These are phyloP conservation scores for Spatholobus suberectus DNA, from an alignment of 306 rosid genomes.

Conservation along the genomic window DNA sequence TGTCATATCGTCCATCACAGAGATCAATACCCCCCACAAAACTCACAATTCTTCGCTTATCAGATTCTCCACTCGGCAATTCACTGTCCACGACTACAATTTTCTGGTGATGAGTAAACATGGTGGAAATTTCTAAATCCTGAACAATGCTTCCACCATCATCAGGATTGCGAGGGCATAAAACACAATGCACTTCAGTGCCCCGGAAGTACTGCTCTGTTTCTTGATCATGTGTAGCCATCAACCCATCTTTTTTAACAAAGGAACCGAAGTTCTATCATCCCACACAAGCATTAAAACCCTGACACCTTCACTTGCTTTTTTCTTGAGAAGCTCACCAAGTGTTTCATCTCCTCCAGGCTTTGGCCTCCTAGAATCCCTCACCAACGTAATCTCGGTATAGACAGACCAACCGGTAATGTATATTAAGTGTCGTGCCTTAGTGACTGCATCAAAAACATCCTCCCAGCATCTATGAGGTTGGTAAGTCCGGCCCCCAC, in stretches of 20 bases:
- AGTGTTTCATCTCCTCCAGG: conserved; percentile 61
- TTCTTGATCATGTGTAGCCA: conserved; percentile 80
- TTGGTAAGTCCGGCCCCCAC: conserved; percentile 58
- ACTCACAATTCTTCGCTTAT: conserved; percentile 62
- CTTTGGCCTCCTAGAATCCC: conserved; percentile 71
- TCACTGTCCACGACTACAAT: conserved; percentile 69
- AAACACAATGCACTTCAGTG: conserved; percentile 64
- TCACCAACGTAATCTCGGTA: conserved; percentile 61
- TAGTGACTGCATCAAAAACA: conserved; percentile 64
- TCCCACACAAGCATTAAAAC: conserved; percentile 84
- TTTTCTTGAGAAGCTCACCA: conserved; percentile 71
- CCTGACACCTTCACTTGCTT: conserved; percentile 68
- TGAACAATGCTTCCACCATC: conserved; percentile 67
- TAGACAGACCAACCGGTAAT: conserved; percentile 81
- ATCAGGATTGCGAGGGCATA: conserved; percentile 76
- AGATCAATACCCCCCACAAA: conserved; percentile 76
- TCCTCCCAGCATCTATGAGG: conserved; percentile 80
- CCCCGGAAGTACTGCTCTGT: conserved; percentile 49
- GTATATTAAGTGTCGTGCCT: conserved; percentile 66
- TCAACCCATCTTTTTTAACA: conserved; percentile 66
- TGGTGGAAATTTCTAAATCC: conserved; percentile 53
- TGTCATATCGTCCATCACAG: conserved; percentile 78
- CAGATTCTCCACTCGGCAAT: conserved; percentile 50
- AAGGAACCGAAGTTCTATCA: conserved; percentile 65
- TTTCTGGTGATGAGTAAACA: conserved; percentile 81